These are phyloP conservation scores for Claviceps quebecensis DNA, from an alignment of 2,329 filamentous ascomycete genomes.

Conservation along the genomic window DNA sequence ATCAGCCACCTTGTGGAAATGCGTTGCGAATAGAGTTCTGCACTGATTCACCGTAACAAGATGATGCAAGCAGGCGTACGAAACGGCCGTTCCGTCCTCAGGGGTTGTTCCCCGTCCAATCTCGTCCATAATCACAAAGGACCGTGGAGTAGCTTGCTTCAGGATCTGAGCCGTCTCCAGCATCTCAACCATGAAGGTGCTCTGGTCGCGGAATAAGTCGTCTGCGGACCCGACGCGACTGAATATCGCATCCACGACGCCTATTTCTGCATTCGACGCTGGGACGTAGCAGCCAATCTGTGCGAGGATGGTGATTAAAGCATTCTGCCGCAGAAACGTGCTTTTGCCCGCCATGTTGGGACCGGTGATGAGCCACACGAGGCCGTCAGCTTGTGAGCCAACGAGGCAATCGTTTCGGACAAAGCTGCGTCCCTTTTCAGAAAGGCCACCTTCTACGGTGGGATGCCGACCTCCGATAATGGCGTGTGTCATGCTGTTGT, in stretches of 20 bases:
- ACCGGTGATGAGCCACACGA: conserved; percentile 55
- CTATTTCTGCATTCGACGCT: conserved; percentile 70
- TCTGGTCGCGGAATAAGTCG: conserved; percentile 87
- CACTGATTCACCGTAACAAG: conserved; percentile 64
- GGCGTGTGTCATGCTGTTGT: conserved; percentile 49
- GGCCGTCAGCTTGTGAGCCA: conserved; percentile 49
- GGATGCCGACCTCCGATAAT: conserved; percentile 82
- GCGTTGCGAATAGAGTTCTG: conserved; percentile 81
- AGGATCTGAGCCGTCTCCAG: conserved; percentile 87
- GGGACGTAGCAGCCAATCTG: conserved; percentile 91
- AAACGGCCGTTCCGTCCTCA: conserved; percentile 79
- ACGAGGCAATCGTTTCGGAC: conserved; percentile 76
- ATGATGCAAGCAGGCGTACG: conserved; percentile 77
- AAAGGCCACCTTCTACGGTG: conserved; percentile 74
- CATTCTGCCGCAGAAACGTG: conserved; percentile 91
- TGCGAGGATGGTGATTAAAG: conserved; percentile 82
- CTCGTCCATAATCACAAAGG: conserved; percentile 97
- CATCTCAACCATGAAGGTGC: conserved; percentile 99
- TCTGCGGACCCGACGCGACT: conserved; percentile 88
- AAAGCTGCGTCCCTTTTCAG: conserved; percentile 67
- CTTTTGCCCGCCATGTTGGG: conserved; percentile 99
- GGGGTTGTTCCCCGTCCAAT: conserved; percentile 90
- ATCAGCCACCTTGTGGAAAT: conserved; percentile 78
- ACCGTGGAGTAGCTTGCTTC: conserved; percentile 65
- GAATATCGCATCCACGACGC: conserved; percentile 91